phyloP scores from a whole-genome alignment of 1,139 yeast species.

The Hyphopichia wangnamkhiaoensis region DNA sequence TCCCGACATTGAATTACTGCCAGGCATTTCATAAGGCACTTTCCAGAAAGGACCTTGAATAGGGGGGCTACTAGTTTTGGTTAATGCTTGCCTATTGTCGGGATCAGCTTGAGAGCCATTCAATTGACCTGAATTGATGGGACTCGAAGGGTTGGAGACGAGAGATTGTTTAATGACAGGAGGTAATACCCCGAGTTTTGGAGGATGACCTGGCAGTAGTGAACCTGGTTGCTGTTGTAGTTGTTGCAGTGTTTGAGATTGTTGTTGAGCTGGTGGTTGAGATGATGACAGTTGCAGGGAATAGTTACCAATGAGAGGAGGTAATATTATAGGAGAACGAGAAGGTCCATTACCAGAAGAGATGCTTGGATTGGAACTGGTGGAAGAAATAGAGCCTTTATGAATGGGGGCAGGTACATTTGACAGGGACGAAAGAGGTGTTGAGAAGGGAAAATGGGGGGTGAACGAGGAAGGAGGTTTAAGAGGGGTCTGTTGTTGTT shows the following conservation, averaged over 20 bases:
- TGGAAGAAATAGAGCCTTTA: slow-evolving; percentile 2
- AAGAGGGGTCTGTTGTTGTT: not conserved
- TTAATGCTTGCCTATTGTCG: not conserved
- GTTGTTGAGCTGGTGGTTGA: too few relatives aligned
- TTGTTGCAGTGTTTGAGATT: too few relatives aligned
- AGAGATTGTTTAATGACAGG: not conserved
- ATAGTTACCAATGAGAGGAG: slow-evolving; percentile 22
- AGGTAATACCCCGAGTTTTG: not conserved
- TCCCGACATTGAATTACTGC: slow-evolving; percentile 6
- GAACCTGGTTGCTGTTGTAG: slow-evolving; percentile 2
- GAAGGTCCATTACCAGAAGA: not conserved
- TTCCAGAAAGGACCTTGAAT: slow-evolving; percentile 53
- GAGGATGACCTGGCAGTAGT: not conserved
- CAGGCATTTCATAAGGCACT: slow-evolving; percentile 53
- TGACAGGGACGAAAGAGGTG: not conserved
- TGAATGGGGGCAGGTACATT: slow-evolving; percentile 4
- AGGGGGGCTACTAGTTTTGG: slow-evolving; percentile 30
- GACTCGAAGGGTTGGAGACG: slow-evolving; percentile 25
- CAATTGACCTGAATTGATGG: slow-evolving; percentile 7
- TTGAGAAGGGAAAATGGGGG: not conserved
- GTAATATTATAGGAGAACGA: slow-evolving; percentile 24
- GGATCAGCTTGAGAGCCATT: not conserved
- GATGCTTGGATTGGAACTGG: slow-evolving; percentile 7
- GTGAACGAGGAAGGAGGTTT: not conserved
- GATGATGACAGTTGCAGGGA: slow-evolving; percentile 4